Conservation (phyloP, 352 stramenopile genomes). For the Thraustotheca clavata region DNA sequence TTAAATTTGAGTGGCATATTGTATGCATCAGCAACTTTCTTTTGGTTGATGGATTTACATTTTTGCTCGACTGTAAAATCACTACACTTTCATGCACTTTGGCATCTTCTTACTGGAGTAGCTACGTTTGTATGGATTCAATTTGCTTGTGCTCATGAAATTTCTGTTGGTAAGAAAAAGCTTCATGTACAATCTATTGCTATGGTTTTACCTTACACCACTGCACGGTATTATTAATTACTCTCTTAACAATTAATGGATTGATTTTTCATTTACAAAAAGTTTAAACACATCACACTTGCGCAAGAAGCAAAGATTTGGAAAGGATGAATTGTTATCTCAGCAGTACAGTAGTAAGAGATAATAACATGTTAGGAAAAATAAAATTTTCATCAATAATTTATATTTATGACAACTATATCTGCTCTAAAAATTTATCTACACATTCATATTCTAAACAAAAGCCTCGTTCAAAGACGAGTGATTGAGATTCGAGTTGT, state of each 20-base stretch:
- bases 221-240: too few relatives aligned
- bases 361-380: background rate
- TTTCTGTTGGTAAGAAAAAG: background rate
- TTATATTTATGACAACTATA: background rate
- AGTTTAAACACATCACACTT: too few relatives aligned
- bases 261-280: too few relatives aligned
- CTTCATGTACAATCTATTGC: conserved; percentile 10
- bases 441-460: background rate
- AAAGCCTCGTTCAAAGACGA: background rate
- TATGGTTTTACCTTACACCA: background rate
- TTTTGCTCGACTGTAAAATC: conserved; percentile 8
- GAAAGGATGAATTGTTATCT: too few relatives aligned
- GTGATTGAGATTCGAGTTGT: conserved; percentile 3
- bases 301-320: too few relatives aligned
- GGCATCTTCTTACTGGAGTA: conserved; percentile 11
- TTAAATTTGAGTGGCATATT: conserved; percentile 1
- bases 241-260: too few relatives aligned
- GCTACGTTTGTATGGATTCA: conserved; percentile 16
- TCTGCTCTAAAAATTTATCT: background rate
- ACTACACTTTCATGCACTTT: conserved; percentile 17
- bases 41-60: conserved; percentile 2
- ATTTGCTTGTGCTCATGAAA: conserved; percentile 17
- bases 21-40: conserved; percentile 7
- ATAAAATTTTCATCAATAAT: background rate
- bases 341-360: background rate